These are phyloP conservation scores for Chrysopogon serrulatus DNA, from an alignment of 176 grass and related monocot genomes.

Conservation along the genomic window DNA sequence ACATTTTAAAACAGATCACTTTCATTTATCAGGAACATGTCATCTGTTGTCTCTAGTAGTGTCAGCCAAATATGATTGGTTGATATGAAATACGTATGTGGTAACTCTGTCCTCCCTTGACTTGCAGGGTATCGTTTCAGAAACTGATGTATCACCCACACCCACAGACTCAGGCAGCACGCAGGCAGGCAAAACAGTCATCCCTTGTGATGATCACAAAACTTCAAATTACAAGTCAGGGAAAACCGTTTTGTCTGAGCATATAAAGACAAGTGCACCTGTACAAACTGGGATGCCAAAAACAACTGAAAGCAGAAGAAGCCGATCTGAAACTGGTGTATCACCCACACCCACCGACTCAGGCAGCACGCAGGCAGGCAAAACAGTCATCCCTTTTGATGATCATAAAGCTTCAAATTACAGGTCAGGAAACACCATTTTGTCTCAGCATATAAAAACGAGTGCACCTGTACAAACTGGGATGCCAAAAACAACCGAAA, in stretches of 20 bases:
- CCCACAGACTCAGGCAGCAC: neutral
- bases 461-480: neutral
- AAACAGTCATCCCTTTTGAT: neutral
- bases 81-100: neutral
- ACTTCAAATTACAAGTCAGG: neutral
- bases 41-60: neutral
- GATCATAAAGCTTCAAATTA: conserved; percentile 7
- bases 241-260: neutral
- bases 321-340: neutral
- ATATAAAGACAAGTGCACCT: neutral
- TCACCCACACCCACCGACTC: neutral
- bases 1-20: neutral
- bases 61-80: neutral
- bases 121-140: neutral
- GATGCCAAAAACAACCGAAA: neutral
- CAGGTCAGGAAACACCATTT: neutral
- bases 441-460: neutral
- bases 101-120: neutral
- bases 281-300: neutral
- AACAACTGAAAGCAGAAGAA: neutral
- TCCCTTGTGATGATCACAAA: neutral
- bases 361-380: neutral
- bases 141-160: neutral
- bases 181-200: neutral
- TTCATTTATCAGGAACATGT: neutral